phyloP scores from a whole-genome alignment of 2,329 filamentous ascomycete genomes.

The Fusarium cyanostomum region DNA sequence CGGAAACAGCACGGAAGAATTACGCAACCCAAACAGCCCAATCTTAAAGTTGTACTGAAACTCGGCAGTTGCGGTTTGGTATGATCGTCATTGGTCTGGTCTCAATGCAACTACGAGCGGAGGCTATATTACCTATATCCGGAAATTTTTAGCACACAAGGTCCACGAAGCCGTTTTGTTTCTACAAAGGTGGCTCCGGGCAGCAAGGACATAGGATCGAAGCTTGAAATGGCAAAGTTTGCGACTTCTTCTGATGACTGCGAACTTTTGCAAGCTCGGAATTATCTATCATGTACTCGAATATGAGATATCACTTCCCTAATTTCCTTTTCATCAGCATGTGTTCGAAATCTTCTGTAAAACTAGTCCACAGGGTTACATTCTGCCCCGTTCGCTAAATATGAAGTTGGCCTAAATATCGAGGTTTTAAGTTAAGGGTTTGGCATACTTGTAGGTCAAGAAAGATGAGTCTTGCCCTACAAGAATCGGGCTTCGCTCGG shows the following conservation, averaged over 20 bases:
- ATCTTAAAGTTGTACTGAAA: neutral
- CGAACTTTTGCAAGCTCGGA: constrained; percentile 1
- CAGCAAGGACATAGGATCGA: constrained; percentile 9
- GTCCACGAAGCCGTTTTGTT: neutral
- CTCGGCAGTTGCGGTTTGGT: constrained; percentile 16
- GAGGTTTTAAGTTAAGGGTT: neutral
- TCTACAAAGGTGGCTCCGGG: neutral
- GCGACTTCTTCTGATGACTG: constrained; percentile 2
- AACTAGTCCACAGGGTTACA: constrained; percentile 4
- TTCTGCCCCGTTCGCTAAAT: neutral
- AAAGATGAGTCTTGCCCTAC: neutral
- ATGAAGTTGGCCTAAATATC: neutral
- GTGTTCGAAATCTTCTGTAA: constrained; percentile 1
- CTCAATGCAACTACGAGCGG: neutral
- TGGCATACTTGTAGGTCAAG: neutral
- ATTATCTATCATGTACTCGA: constrained; percentile 11
- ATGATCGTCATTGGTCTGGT: constrained; percentile 4
- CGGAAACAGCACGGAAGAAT: neutral
- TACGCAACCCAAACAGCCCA: neutral
- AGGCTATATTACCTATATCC: neutral
- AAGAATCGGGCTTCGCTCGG: neutral
- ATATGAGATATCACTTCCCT: neutral
- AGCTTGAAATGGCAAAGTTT: constrained; percentile 14
- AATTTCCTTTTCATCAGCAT: neutral
- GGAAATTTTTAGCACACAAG: constrained; percentile 1